Percentiles rank a stretch among this genome's conserved stretches.
Conservation (phyloP, 2,329 filamentous ascomycete genomes). For the Sclerotinia glacialis region DNA sequence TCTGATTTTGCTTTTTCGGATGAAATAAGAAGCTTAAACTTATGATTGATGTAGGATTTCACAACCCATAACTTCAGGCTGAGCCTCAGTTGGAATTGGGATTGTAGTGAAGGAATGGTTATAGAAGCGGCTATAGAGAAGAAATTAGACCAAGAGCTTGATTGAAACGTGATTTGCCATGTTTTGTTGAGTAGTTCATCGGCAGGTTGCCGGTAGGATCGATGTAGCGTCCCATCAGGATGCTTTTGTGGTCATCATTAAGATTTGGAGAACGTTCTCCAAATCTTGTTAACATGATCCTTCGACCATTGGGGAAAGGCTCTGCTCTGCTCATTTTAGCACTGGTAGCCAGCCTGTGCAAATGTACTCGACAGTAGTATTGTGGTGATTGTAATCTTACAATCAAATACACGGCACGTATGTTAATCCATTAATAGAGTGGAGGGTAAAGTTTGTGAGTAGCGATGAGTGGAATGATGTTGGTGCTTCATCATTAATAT, state of each 20-base stretch:
- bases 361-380: neutral
- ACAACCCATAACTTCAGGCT: neutral
- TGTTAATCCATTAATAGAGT: neutral
- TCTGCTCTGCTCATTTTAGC: constrained; percentile 2
- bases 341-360: neutral
- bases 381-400: too few species aligned
- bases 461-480: neutral
- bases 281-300: too few species aligned
- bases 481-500: too few species aligned
- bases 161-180: constrained; percentile 1
- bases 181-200: neutral
- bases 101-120: neutral
- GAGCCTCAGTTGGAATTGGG: neutral
- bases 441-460: neutral
- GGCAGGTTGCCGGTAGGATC: constrained; percentile 13
- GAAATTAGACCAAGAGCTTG: neutral
- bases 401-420: too few species aligned
- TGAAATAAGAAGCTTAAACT: neutral
- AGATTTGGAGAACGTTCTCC: constrained; percentile 19
- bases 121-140: neutral
- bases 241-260: constrained; percentile 18
- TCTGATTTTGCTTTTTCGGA: neutral
- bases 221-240: constrained; percentile 17
- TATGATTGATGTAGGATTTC: neutral
- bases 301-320: constrained; percentile 2